Evolutionary conservation across 2,329 filamentous ascomycete species (phyloP), one percentile per base, ranked within the genome.

Genomic region (Aspergillus cejpii): DNA sequence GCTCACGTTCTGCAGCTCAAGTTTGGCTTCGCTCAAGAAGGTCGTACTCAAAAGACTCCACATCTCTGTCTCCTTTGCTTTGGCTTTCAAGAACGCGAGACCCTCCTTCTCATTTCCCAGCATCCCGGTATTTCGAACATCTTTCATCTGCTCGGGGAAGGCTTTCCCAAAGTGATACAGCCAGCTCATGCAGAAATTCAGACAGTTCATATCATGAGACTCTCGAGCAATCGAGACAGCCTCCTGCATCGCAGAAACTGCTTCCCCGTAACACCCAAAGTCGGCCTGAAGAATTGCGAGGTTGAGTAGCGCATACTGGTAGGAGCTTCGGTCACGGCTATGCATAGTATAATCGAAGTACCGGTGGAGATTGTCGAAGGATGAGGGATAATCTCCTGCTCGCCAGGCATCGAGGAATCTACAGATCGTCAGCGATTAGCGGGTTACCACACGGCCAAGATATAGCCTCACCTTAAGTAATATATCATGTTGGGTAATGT

Each of bases 321-420:
- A 97, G 57, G 90, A 90, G 4, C 85, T 79, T 19, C 86, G 83
- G 57, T 94, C 86, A 48, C 82, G 75, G 54, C 82, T 85, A 58
- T 92, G 85, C 80, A 94, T 89, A 1, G 90, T 92, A 66, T 95
- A 96, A 65, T 98, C 92, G 58, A 96, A 98, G 65, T 96, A 98
- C 41, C 88, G 83, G 64, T 97, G 90, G 15, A 98, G 75, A 54
- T 84, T 84, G 59, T 98, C 91, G 61, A 96, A 92, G 0, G 92
- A 85, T 1, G 86, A 87, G 10, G 86, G 82, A 59, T 91, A 94
- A 65, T 97, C 89, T 3, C 91, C 91, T 3, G 88, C 83, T 62
- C 85, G 80, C 91, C 90, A 97, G 0, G 89, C 81, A 64, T 98
- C 90, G 11, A 96, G 81, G 60, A 94, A 97, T 55, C 84, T 87